Conservation (phyloP, 2,329 filamentous ascomycete species). For the Botrytis fabae region DNA sequence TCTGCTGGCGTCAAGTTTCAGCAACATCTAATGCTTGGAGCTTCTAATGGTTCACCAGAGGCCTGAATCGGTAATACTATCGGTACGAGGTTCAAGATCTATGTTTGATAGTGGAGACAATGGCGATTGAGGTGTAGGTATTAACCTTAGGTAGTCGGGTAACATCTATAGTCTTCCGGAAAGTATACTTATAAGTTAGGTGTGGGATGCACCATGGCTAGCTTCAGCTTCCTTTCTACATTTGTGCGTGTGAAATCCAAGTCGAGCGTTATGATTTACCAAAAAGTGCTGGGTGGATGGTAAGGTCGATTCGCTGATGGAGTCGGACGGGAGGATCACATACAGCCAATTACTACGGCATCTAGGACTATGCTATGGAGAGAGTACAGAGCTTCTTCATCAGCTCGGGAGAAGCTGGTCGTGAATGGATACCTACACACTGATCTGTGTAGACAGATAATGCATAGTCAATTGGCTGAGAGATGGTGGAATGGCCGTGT, state of each 20-base stretch:
- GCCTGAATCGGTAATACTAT: neutral
- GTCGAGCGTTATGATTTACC: neutral
- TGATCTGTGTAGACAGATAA: neutral
- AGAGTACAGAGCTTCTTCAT: neutral
- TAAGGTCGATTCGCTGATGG: neutral
- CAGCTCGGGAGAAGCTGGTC: neutral
- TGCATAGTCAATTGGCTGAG: neutral
- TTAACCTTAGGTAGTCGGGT: constrained; percentile 7
- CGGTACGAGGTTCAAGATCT: constrained; percentile 1
- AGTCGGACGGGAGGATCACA: neutral
- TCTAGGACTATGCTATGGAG: neutral
- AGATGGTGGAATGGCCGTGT: neutral
- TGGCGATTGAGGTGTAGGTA: neutral
- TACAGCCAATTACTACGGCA: neutral
- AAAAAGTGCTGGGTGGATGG: neutral
- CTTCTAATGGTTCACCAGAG: neutral
- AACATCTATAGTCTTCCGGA: constrained; percentile 12
- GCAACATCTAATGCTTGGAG: neutral
- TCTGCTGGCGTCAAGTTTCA: neutral
- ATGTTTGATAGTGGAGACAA: constrained; percentile 11
- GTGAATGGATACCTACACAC: too few species aligned
- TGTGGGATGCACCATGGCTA: neutral
- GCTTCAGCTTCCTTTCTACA: neutral
- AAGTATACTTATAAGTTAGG: neutral
- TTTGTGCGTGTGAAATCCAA: neutral